Evolutionary conservation across 495 filamentous ascomycete genomes (phyloP), one percentile per base, ranked within the genome.

Genomic region (Elaphomyces granulatus): DNA sequence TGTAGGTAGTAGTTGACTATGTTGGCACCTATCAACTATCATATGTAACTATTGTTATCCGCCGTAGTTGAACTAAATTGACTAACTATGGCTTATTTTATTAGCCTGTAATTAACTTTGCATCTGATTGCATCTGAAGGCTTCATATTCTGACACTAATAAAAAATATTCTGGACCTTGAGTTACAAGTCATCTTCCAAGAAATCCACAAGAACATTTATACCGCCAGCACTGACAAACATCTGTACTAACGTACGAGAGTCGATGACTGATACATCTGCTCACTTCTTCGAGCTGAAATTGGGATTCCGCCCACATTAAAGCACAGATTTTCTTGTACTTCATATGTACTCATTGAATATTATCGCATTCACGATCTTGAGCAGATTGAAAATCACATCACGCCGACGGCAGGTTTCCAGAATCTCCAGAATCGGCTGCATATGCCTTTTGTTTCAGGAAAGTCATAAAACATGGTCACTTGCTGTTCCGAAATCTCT

Each of bases 231-330:
- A 49, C 84, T 92, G 51, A 98, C 84, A 64, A 98, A 98, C 87
- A 98, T 96, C 52, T 96, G 90, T 32, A 98, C n/a, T n/a, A n/a
- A n/a, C n/a, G 68, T 10, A 90, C 96, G 20, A 95, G 65, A 0
- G 87, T 94, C n/a, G n/a, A n/a, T 0, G 92, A 95, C 56, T 92
- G 83, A 55, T 94, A 98, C 87, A 98, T 95, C 51, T 95, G 90
- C 48, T 86, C 75, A 12, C 90, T 12, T 88, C 92, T 58, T 98
- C 87, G 1, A 94, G 71, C 33, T 92, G 77, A 45, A 96, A 95
- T 95, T 2, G 90, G 90, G 38, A 98, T 98, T 8, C 90, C 90
- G 39, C 90, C 90, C 16, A 98, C 86, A 49, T n/a, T n/a, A n/a
- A 95, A 96, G 55, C 92, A 98, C 18, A 96, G 55, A 47, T 94